Evolutionary conservation across 768 basidiomycete species (phyloP), one percentile per base, ranked within the genome.

Genomic region (Brasilioporus rufonigricans): DNA sequence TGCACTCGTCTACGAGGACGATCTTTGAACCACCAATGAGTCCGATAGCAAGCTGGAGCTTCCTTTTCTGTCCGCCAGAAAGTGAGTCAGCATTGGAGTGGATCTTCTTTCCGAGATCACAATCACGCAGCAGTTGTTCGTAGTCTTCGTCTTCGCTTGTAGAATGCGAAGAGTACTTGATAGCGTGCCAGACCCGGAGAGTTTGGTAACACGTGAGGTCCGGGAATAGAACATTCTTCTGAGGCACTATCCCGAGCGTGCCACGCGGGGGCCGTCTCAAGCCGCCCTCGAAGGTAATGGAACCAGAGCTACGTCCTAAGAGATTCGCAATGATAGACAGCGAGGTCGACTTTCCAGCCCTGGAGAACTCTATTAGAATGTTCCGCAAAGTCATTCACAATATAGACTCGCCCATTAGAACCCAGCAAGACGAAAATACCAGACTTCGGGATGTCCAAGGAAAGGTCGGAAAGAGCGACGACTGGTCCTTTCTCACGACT

Each of bases 191-290:
- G 29, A 91, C 79, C 1, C 77, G 74, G 18, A 91, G 72, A 2
- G 87, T 89, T 70, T 92, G 86, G 45, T 83, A 73, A 65, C 88
- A 91, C 1, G 84, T 79, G 19, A 92, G 71, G 50, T 91, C 89
- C 0, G 87, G 81, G 65, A 91, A 89, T 3, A 92, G 75, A 5
- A 92, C 89, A 61, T 92, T 91, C 73, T 88, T 90, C 72, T 91
- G 89, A 1, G 89, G 87, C 0, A 89, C 88, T 53, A 92, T 85
- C 2, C 90, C 89, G 18, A 92, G 66, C 0, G 80, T 80, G 8
- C 88, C 87, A 0, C 82, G 82, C 5, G 84, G 74, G 9, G 86
- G 84, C 38, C 76, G 63, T 18, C 72, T 66, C 0, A n/a, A n/a
- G n/a, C 83, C 82, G 33, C 82, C 82, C 61, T 80, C 81, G 54